Evolutionary conservation across 805 yeast species (phyloP).

Genomic region (Saccharomycopsis vini): DNA sequence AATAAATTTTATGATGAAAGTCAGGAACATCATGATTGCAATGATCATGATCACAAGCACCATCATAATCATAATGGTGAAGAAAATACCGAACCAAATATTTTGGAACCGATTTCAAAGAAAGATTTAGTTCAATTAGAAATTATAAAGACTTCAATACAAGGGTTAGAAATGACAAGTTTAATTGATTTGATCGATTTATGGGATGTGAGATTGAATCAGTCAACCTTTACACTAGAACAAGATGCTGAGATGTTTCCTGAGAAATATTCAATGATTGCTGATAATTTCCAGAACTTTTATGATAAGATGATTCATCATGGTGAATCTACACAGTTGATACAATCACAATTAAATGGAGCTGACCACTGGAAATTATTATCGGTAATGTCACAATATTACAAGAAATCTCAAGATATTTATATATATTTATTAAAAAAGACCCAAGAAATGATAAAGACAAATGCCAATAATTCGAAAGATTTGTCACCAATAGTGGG

Average conservation of each 20-base stretch:
- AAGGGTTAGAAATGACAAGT: constrained; percentile 1
- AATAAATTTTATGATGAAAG: neutral
- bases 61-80: no score
- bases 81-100: neutral
- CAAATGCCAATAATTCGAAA: constrained; percentile 12
- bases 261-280: constrained; percentile 13
- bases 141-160: constrained; percentile 9
- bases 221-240: neutral
- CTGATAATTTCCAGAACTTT: constrained; percentile 18
- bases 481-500: constrained; percentile 12
- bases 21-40: no score
- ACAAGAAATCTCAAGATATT: constrained; percentile 14
- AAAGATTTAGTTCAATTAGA: constrained; percentile 8
- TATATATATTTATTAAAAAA: constrained; percentile 2
- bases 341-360: no score
- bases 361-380: constrained; percentile 13
- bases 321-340: no score
- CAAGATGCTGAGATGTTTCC: neutral
- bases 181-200: neutral
- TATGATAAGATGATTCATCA: constrained; percentile 2
- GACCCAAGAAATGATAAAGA: constrained; percentile 4
- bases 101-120: constrained; percentile 4
- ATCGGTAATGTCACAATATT: constrained; percentile 8
- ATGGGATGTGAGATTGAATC: constrained; percentile 2
- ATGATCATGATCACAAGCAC: no score